phyloP scores from a whole-genome alignment of 1,139 yeast genomes.

The Hyphopichia khmerensis region DNA sequence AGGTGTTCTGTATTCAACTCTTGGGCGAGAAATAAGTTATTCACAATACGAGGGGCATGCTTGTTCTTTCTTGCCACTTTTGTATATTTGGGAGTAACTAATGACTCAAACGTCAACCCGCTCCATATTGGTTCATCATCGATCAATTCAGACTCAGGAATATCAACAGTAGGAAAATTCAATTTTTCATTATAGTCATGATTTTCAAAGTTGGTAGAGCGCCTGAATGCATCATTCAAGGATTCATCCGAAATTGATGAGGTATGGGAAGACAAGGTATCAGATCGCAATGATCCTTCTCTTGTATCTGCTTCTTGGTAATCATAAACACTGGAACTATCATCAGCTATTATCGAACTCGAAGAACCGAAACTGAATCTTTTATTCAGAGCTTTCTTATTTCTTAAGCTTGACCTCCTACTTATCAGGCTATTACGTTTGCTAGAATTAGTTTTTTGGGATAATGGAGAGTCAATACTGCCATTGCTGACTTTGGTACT shows the following conservation, averaged over 20 bases:
- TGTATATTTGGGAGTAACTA: conserved; percentile 54
- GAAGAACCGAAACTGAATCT: neutral
- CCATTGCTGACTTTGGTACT: conserved; percentile 3
- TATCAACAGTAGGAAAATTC: conserved; percentile 10
- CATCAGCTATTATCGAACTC: conserved; percentile 4
- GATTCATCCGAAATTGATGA: conserved; percentile 3
- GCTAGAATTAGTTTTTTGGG: neutral
- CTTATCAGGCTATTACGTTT: neutral
- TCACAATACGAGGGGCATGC: conserved; percentile 44
- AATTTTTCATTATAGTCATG: conserved; percentile 13
- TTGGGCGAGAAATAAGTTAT: conserved; percentile 75
- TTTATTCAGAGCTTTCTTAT: neutral
- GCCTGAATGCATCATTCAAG: conserved; percentile 1
- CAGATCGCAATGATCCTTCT: neutral
- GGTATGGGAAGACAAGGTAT: conserved; percentile 5
- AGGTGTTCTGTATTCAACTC: conserved; percentile 47
- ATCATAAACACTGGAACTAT: conserved; percentile 5
- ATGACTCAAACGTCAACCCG: conserved; percentile 37
- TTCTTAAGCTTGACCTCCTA: neutral
- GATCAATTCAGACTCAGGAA: conserved; percentile 6
- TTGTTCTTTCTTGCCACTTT: conserved; percentile 46
- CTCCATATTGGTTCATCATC: conserved; percentile 25
- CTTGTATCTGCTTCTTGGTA: conserved; percentile 5
- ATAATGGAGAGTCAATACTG: neutral
- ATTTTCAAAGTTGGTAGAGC: conserved; percentile 9